Evolutionary conservation across 2,329 filamentous ascomycete genomes (phyloP).

Genomic region (Colletotrichum musicola): DNA sequence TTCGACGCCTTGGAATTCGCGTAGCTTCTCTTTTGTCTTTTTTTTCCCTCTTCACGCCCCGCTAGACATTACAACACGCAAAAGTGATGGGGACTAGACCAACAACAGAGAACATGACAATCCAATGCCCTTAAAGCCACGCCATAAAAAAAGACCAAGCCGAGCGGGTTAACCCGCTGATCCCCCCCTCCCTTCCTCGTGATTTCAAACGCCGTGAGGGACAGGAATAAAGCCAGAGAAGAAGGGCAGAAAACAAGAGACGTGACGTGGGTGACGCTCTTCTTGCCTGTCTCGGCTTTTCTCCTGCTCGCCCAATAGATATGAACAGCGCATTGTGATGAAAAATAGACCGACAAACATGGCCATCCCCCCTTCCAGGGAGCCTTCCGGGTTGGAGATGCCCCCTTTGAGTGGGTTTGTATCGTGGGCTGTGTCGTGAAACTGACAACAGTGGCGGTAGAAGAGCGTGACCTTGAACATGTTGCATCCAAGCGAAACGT

Average conservation of each 20-base stretch:
- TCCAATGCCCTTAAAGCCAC: constrained; percentile 5
- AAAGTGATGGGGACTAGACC: not conserved
- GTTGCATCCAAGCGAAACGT: constrained; percentile 7
- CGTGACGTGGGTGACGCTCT: too few relatives aligned
- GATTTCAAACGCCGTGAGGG: constrained; percentile 1
- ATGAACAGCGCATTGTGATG: not conserved
- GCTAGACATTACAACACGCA: constrained; percentile 14
- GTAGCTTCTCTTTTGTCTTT: not conserved
- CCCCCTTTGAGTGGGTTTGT: not conserved
- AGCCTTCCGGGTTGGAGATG: not conserved
- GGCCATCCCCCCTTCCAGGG: too few relatives aligned
- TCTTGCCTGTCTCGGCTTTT: not conserved
- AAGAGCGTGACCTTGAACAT: constrained; percentile 7
- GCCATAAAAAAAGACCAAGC: not conserved
- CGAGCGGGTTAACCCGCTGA: not conserved
- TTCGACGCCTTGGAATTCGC: not conserved
- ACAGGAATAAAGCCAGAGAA: not conserved
- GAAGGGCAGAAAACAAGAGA: not conserved
- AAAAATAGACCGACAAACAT: not conserved
- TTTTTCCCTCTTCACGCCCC: not conserved
- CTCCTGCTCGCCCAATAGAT: not conserved
- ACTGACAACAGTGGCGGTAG: not conserved
- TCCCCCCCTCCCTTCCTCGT: not conserved
- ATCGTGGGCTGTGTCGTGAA: not conserved
- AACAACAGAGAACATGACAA: constrained; percentile 2